These are phyloP conservation scores for Cicer arietinum DNA, from an alignment of 306 rosid species.

Conservation along the genomic window DNA sequence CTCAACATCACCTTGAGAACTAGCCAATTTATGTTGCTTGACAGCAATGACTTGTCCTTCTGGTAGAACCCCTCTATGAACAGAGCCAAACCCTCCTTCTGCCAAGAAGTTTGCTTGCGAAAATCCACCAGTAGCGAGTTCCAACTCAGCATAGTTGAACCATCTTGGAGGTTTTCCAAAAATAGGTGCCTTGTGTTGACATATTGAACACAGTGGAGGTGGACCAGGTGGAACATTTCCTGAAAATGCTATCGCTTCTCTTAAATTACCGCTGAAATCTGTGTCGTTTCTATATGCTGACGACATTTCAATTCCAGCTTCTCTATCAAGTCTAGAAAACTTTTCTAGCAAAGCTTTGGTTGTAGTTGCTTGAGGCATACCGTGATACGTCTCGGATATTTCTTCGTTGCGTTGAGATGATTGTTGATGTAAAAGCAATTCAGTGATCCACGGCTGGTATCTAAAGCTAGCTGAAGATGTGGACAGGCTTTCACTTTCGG, in stretches of 20 bases:
- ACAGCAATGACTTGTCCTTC: conserved; percentile 98
- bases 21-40: conserved; percentile 97
- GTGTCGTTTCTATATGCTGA: conserved; percentile 60
- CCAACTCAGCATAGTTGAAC: conserved; percentile 92
- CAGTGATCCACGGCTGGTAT: conserved; percentile 87
- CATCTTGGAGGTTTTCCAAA: conserved; percentile 97
- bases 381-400: conserved; percentile 57
- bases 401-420: conserved; percentile 57
- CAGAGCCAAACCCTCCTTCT: conserved; percentile 98
- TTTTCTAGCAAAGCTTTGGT: conserved; percentile 65
- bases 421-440: conserved; percentile 64
- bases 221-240: conserved; percentile 89
- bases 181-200: conserved; percentile 98
- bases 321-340: conserved; percentile 71
- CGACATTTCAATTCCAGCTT: conserved; percentile 63
- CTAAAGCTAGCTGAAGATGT: conserved; percentile 78
- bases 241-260: conserved; percentile 87
- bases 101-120: conserved; percentile 97
- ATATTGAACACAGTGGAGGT: conserved; percentile 95
- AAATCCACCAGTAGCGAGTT: conserved; percentile 96
- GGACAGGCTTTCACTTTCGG: conserved; percentile 77
- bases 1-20: conserved; percentile 96
- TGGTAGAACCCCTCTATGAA: conserved; percentile 94
- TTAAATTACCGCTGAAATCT: conserved; percentile 78
- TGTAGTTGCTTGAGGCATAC: conserved; percentile 61